A percentile compares a stretch with the other conserved stretches of the same genome.
phyloP scores from a whole-genome alignment of 2,329 filamentous ascomycete species.

The Xylariaceae sp. region DNA sequence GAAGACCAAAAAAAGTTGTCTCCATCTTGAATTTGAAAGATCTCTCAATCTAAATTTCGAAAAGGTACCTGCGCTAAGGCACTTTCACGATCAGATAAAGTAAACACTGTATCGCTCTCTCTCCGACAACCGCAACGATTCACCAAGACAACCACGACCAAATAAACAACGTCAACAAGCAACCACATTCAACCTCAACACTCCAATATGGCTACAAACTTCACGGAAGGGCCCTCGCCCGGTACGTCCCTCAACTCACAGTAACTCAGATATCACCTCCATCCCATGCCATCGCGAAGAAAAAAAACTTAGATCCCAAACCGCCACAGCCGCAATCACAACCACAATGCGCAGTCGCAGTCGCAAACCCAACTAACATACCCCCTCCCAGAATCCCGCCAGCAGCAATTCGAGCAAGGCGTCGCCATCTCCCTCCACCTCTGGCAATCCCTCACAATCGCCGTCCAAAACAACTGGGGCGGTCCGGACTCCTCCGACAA shows the following conservation, averaged over 20 bases:
- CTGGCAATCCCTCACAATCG: constrained; percentile 83
- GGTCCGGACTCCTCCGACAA: constrained; percentile 79
- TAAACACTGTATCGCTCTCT: too few relatives aligned
- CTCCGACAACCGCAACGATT: too few relatives aligned
- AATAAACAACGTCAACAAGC: background rate
- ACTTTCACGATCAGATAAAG: too few relatives aligned
- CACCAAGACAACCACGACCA: background rate
- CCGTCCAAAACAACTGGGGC: constrained; percentile 83
- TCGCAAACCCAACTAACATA: constrained; percentile 1
- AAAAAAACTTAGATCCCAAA: constrained; percentile 3
- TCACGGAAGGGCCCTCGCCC: constrained; percentile 23
- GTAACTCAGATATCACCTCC: too few relatives aligned
- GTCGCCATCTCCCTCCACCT: constrained; percentile 79
- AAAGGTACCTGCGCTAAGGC: too few relatives aligned
- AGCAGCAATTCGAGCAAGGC: constrained; percentile 73
- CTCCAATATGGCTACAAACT: constrained; percentile 9
- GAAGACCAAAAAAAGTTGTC: background rate
- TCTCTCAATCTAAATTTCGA: background rate
- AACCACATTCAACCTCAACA: background rate
- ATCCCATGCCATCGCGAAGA: background rate
- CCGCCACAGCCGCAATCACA: constrained; percentile 9
- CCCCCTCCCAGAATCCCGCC: constrained; percentile 43
- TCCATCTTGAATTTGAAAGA: background rate
- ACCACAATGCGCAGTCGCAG: background rate
- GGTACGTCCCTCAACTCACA: constrained; percentile 20